These are phyloP conservation scores for Melaleuca alternifolia DNA, from an alignment of 345 rosid species.

Conservation along the genomic window DNA sequence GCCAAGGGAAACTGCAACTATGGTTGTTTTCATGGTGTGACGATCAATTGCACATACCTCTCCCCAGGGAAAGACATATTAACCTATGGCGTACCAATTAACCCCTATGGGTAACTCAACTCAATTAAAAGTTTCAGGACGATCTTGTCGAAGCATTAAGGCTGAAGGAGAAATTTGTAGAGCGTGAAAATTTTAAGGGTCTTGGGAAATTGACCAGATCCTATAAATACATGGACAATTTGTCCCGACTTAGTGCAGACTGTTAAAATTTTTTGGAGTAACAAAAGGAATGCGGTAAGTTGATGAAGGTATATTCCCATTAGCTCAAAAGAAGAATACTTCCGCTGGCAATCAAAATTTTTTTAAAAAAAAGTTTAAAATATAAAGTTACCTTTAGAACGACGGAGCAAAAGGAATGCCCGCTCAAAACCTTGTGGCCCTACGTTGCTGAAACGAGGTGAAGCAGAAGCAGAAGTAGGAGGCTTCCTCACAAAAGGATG, in stretches of 20 bases:
- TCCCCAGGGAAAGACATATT: neutral
- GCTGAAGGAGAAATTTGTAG: neutral
- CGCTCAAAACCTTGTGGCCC: rapidly evolving
- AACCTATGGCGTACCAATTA: neutral
- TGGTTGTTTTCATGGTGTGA: neutral
- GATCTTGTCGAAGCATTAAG: neutral
- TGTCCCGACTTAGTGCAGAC: neutral
- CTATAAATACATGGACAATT: neutral
- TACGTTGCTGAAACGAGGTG: neutral
- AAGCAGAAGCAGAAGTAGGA: neutral
- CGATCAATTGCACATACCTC: neutral
- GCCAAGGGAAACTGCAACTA: neutral
- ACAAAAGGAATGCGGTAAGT: neutral
- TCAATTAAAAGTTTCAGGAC: neutral
- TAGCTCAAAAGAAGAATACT: neutral
- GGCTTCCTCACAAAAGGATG: conserved; percentile 11
- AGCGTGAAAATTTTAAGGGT: neutral
- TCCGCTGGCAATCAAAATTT: too few species aligned
- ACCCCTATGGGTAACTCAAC: neutral
- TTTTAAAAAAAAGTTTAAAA: too few species aligned
- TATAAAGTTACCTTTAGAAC: too few species aligned
- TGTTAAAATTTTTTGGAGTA: rapidly evolving
- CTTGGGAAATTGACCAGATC: neutral
- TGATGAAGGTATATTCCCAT: neutral
- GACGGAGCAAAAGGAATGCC: too few species aligned